Evolutionary conservation across 371 early-diverging fungal species (phyloP).

Genomic region (Saksenaea oblongispora): DNA sequence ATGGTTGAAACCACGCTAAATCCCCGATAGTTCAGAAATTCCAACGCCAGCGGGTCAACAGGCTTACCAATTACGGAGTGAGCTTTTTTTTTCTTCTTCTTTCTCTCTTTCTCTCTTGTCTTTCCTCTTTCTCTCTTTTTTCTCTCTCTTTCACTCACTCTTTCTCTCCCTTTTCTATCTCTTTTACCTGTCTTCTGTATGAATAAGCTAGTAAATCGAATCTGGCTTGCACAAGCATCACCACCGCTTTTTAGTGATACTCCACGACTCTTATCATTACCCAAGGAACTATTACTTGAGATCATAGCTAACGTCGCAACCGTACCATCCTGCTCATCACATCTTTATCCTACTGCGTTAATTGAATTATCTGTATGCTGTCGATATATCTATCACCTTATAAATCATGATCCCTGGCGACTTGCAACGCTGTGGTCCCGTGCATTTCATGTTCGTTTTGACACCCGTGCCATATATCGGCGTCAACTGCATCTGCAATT

Average conservation of each 20-base stretch:
- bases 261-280: constrained; percentile 28
- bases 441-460: constrained; percentile 41
- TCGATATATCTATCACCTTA: constrained; percentile 37
- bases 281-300: constrained; percentile 41
- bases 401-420: constrained; percentile 37
- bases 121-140: constrained; percentile 8
- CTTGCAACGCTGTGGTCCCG: constrained; percentile 33
- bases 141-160: background rate
- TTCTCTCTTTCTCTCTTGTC: constrained; percentile 6
- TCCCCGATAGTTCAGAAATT: constrained; percentile 1
- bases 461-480: constrained; percentile 44
- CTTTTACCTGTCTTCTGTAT: background rate
- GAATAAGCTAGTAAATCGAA: constrained; percentile 8
- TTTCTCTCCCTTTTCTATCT: background rate
- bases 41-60: background rate
- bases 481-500: constrained; percentile 24
- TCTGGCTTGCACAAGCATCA: constrained; percentile 16
- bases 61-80: constrained; percentile 5
- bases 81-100: background rate
- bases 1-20: constrained; percentile 1
- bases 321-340: background rate
- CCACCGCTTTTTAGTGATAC: constrained; percentile 1
- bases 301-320: constrained; percentile 31
- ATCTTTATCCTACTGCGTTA: constrained; percentile 31
- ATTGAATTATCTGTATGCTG: constrained; percentile 37